Base-by-base conservation (phyloP, 495 filamentous ascomycete genomes). In the Penicillium samsonianum region DNA sequence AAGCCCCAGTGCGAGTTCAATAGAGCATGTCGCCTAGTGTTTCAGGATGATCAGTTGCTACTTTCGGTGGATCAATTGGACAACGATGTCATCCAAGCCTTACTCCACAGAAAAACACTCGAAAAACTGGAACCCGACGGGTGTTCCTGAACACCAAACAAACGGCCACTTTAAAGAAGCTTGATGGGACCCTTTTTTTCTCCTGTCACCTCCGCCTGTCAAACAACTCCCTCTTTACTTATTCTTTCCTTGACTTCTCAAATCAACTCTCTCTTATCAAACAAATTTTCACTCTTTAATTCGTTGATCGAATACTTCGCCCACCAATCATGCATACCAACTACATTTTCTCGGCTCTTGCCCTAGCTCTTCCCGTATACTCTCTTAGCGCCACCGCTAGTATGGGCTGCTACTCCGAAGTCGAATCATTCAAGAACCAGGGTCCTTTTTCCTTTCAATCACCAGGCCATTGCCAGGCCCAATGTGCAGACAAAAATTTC, bases 341-440 rank as follows among this genome's bases (percentile, higher is more conserved):
- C 7, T 33, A 51, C 11, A 17, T 71, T 46, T 48, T 68, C 37
- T 43, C 66, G n/a, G 46, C 68, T 37, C 57, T 69, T 44, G 67
- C 72, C 16, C 70, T 74, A 33, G 42, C 69, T 17, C 40, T 73
- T 25, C 65, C 69, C 9, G 50, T 58, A 0, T 38, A 59, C 33
- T 62, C 55, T 31, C 42, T 52, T 42, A 57, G 55, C 40, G 35
- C 62, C 19, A 23, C 33, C 9, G 45, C 41, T 14, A 42, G 41
- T 10, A 42, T 69, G 26, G 74, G 72, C 48, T 80, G 77, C 65
- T 80, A 71, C 58, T 71, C 58, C 31, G 61, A 59, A 3, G 54
- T 69, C 4, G 64, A 63, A 5, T 55, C 54, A 3, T 53, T 78
- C 23, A 61, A 53, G 19, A 40, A 47, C 38, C 33, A 62, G 17